Evolutionary conservation across 352 stramenopile species (phyloP).

Genomic region (Phytopythium ostracodes): DNA sequence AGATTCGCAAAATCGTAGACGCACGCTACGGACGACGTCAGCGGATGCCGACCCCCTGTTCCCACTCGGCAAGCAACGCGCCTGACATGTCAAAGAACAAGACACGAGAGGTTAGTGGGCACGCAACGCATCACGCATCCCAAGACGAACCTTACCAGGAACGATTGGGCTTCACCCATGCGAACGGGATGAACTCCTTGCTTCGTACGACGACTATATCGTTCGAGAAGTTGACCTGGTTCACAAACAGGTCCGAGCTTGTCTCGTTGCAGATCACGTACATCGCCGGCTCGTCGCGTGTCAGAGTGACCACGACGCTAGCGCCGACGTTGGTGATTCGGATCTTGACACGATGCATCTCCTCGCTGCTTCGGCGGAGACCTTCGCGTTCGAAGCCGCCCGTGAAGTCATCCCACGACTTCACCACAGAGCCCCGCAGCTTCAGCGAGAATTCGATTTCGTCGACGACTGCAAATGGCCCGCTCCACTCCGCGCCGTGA

Average conservation of each 20-base stretch:
- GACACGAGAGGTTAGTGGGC: background rate
- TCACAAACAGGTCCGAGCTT: slow-evolving; percentile 66
- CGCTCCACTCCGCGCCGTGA: slow-evolving; percentile 72
- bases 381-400: slow-evolving; percentile 33
- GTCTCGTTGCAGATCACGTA: slow-evolving; percentile 86
- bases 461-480: slow-evolving; percentile 72
- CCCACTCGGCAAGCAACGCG: slow-evolving; percentile 69
- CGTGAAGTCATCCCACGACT: slow-evolving; percentile 42
- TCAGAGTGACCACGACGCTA: slow-evolving; percentile 77
- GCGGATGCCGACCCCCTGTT: slow-evolving; percentile 37
- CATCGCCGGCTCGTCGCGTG: slow-evolving; percentile 77
- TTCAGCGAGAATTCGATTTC: slow-evolving; percentile 86
- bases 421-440: slow-evolving; percentile 51
- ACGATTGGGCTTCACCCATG: slow-evolving; percentile 73
- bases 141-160: slow-evolving; percentile 56
- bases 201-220: slow-evolving; percentile 59
- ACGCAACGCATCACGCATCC: too few relatives aligned
- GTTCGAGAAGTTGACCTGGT: slow-evolving; percentile 61
- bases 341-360: slow-evolving; percentile 71
- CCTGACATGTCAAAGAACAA: slow-evolving; percentile 15
- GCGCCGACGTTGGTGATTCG: slow-evolving; percentile 73
- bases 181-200: slow-evolving; percentile 75
- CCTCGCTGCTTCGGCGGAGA: slow-evolving; percentile 33
- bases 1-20: slow-evolving; percentile 86
- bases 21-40: slow-evolving; percentile 52